Conservation (phyloP, 2,329 filamentous ascomycete genomes). For the Escovopsis sp. region DNA sequence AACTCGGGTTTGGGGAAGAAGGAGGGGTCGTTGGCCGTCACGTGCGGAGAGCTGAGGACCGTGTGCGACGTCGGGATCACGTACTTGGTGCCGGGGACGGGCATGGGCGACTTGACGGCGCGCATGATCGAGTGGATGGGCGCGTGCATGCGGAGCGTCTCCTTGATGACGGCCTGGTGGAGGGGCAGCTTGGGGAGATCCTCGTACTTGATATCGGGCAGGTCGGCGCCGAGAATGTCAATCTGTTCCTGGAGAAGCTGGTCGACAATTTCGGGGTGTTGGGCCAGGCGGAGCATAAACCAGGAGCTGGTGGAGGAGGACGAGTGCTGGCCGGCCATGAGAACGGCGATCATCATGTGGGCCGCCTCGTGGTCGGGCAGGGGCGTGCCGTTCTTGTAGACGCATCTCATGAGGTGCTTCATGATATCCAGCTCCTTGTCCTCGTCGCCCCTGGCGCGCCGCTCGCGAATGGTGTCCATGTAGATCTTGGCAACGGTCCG, state of each 20-base stretch:
- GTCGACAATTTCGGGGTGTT: constrained; percentile 61
- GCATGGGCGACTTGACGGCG: constrained; percentile 77
- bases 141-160: constrained; percentile 79
- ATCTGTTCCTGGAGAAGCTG: constrained; percentile 76
- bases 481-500: constrained; percentile 69
- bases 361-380: constrained; percentile 77
- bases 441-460: constrained; percentile 37
- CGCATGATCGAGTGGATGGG: constrained; percentile 94
- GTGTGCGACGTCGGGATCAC: constrained; percentile 67
- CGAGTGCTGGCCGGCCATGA: constrained; percentile 86
- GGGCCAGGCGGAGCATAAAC: constrained; percentile 70
- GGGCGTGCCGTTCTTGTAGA: constrained; percentile 65
- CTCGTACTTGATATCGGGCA: constrained; percentile 63
- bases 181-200: constrained; percentile 64
- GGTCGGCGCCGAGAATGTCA: constrained; percentile 53
- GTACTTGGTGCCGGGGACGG: constrained; percentile 67
- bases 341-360: constrained; percentile 85
- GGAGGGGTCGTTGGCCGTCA: constrained; percentile 53
- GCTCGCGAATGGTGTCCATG: constrained; percentile 63
- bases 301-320: constrained; percentile 72
- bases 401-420: constrained; percentile 74
- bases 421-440: constrained; percentile 61
- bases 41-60: constrained; percentile 72
- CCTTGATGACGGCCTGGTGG: constrained; percentile 74
- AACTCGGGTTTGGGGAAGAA: constrained; percentile 69